Evolutionary conservation across 306 rosid genomes (phyloP), one percentile per base, ranked within the genome.

Genomic region (Malus fusca): DNA sequence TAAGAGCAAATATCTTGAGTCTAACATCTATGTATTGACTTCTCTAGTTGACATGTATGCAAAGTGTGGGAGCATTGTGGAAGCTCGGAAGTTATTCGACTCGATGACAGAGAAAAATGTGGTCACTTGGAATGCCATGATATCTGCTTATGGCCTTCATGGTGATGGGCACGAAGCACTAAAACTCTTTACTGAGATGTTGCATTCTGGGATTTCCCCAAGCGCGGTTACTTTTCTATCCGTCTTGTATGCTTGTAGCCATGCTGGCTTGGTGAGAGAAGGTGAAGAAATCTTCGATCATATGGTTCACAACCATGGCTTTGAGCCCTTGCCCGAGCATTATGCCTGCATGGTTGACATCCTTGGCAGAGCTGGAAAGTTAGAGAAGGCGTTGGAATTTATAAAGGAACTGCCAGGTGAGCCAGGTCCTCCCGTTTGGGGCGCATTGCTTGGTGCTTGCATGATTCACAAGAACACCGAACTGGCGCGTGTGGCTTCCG

Each of bases 341-440:
- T 89, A 92, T 64, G 99, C 99, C 35, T 95, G 96, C 91, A 90
- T 92, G 99, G 99, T 90, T 61, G 99, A 92, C 90, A 87, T 95
- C 80, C 83, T 95, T 69, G 99, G 99, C 65, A 83, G 97, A 78
- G 88, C 99, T 52, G 97, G 99, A 78, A 80, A 85, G 68, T 79
- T 95, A 79, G 90, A 78, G 66, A 82, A 85, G 48, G 97, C 99
- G 73, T 87, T 92, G 80, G 90, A 89, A 21, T 92, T 90, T 81
- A 89, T 95, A 66, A 83, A 75, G 85, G 82, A 72, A 75, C 88
- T 95, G 97, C 97, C 93, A 7, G 84, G 85, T 68, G 92, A 92
- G 75, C 93, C 97, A 18, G 88, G 93, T n/a, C 85, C 96, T 79
- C 96, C 90, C 9, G 93, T 92, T 67, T 92, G 99, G 97, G 97